Percentiles rank a stretch among this genome's conserved stretches.
These are phyloP conservation scores for Verticillium nonalfalfae DNA, from an alignment of 2,329 filamentous ascomycete genomes.

Conservation along the genomic window DNA sequence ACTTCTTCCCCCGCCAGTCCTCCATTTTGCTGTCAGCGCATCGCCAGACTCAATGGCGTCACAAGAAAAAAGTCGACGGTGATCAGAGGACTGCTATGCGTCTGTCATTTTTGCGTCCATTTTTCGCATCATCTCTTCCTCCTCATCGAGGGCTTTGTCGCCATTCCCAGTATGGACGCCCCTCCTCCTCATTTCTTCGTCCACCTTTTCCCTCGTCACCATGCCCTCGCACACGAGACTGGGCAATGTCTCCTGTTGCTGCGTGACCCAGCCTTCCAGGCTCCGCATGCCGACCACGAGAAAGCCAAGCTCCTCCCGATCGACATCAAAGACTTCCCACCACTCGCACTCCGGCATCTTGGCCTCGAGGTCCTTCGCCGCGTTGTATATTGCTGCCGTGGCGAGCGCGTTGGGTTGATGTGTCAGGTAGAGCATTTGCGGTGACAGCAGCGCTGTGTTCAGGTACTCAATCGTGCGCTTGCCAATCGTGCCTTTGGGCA, in stretches of 20 bases:
- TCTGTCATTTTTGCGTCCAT: conserved; percentile 9
- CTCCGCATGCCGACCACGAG: conserved; percentile 81
- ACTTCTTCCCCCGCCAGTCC: no score
- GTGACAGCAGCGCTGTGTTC: conserved; percentile 80
- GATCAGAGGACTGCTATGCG: neutral
- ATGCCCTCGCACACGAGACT: conserved; percentile 38
- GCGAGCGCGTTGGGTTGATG: conserved; percentile 85
- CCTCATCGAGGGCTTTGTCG: conserved; percentile 26
- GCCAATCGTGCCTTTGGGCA: conserved; percentile 46
- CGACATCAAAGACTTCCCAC: conserved; percentile 98
- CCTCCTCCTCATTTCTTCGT: conserved; percentile 52
- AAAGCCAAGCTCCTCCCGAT: conserved; percentile 90
- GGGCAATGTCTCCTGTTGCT: conserved; percentile 52
- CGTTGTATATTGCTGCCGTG: conserved; percentile 85
- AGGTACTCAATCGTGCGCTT: conserved; percentile 66
- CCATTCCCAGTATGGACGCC: conserved; percentile 29
- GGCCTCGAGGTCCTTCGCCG: conserved; percentile 67
- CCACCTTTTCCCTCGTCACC: conserved; percentile 51
- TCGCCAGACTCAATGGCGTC: no score
- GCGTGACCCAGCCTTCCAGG: conserved; percentile 61
- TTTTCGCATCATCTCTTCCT: conserved; percentile 34
- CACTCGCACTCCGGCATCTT: conserved; percentile 80
- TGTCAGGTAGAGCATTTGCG: conserved; percentile 84
- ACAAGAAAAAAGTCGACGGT: no score
- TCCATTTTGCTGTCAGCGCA: no score